Base-by-base conservation (phyloP, 768 basidiomycete species). In the Boletus bicolor region DNA sequence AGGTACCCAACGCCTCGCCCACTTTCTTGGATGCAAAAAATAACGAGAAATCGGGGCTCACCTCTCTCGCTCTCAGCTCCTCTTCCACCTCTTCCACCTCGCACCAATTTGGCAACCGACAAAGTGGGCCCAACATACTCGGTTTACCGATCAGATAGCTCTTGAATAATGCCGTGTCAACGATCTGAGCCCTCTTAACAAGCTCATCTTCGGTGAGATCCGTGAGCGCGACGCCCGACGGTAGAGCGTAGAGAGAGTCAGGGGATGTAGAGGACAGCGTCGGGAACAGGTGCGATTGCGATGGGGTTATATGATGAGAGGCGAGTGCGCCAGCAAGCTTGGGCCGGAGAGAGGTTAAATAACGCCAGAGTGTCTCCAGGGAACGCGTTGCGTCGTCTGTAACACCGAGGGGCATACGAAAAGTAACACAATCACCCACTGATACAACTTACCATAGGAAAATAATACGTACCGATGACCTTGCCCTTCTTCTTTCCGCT, bases 161-260 rank as follows among this genome's bases (percentile, higher is more conserved):
- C 73, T 97, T 96, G 73, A 98, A 94, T 60, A 98, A 74, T 9
- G 91, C 95, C 1, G 97, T 98, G 64, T 98, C 93, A 26, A 98
- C 89, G 35, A 98, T 85, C 72, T 98, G 95, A 1, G 94, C 93
- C 53, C 88, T 91, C 19, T 91, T 81, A 37, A 95, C 77, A 7
- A 98, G 78, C 59, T 97, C 89, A 56, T 91, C 91, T 3, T 94
- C 87, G 1, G 84, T 87, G 21, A 98, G 76, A 4, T 81, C 77
- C 0, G 82, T 74, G 44, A 94, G 74, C 0, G 92, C 86, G 0
- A 83, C 78, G 56, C 90, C 86, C 26, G 66, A 66, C 0, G 96
- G 95, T 10, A 95, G 73, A 0, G 78, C 77, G 49, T 93, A 86
- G 11, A 98, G 82, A 39, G 95, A 88, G 7, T 84, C 80, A 0